Base-by-base conservation (phyloP, 2,329 filamentous ascomycete species). In the Diaporthe longicolla region DNA sequence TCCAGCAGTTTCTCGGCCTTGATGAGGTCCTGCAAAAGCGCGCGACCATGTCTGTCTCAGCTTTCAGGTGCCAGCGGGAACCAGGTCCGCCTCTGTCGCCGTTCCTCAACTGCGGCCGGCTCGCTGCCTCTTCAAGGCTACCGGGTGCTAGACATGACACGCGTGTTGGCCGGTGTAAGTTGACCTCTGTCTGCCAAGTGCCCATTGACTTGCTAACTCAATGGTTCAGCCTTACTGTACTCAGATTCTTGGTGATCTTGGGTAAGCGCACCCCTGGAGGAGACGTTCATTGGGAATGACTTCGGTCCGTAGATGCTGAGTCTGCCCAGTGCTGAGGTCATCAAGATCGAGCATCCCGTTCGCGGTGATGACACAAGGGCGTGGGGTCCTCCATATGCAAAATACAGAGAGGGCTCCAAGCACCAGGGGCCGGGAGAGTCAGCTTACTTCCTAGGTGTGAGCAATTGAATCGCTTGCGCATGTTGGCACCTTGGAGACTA, bases 301-400 rank as follows among this genome's bases (percentile, higher is more conserved):
- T 37, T 29, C n/a, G 37, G 21, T 24, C 32, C 17, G 26, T 3
- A 40, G 40, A 50, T 76, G 76, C 79, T 82, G 80, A 83, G 78
- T 74, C 65, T 77, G 61, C 77, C 74, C 78, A 97, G 95, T 77
- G 97, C 97, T 77, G 96, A 99, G 82, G 92, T 99, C 43, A 98
- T 99, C 85, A 99, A 99, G 84, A 90, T 99, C 76, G 97, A 99
- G 84, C 97, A 99, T 83, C 97, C 97, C 5, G 91, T 91, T 7
- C 90, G 94, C 73, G 97, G 94, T 50, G 97, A 99, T 81, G 97
- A 99, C 81, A 99, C 97, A 13, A 88, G 97, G 79, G 95, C 95
- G 68, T 99, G 97, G 97, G 97, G 97, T 0, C 97, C 97, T 32
- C 97, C 97, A 1, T 99, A 97, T 82, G 97, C 97, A 10, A 87